Base-by-base conservation (phyloP, 2,329 filamentous ascomycete species). In the Botrytis aclada region DNA sequence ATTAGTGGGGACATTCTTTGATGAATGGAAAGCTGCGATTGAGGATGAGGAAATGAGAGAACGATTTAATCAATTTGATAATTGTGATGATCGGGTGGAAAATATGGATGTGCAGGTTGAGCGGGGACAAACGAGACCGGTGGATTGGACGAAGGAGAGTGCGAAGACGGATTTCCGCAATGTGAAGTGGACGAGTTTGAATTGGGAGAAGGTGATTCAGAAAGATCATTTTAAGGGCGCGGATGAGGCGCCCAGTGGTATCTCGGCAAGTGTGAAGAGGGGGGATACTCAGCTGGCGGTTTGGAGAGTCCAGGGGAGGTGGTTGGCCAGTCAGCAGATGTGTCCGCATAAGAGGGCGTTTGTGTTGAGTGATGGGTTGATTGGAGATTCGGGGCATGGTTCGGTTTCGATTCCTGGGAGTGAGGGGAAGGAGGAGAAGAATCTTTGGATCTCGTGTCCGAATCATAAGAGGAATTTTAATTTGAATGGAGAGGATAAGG, bases 341-440 rank as follows among this genome's bases (percentile, higher is more conserved):
- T 97, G 94, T 81, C 94, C 94, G 16, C 94, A 97, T 84, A 96
- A 95, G 83, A 91, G 94, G 18, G 91, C 94, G 1, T 97, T 97
- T 79, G 91, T 95, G n/a, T 88, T 97, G 39, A 92, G 92, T 0
- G 95, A 97, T 80, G 93, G 94, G 1, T 84, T 97, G 14, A 87
- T 97, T 64, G 94, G 95, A 58, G 78, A 83, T 74, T 81, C 58
- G 37, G 34, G 58, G 1, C 34, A 34, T 25, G 22, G 10, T 3
- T 37, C 58, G 9, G 22, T 22, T 34, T 10, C 54, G 0, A 22
- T 58, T 34, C 14, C 58, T 37, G 34, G 25, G 25, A 22, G 10
- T 54, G 51, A 54, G 8, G 58, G 20, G 34, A 37, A 39, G n/a
- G 25, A 56, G 34, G 45, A 54, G 5, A 84, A 88, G 75, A 90